A percentile compares a stretch with the other conserved stretches of the same genome.
These are phyloP conservation scores for Citeromyces siamensis DNA, from an alignment of 1,139 yeast genomes.

Conservation along the genomic window DNA sequence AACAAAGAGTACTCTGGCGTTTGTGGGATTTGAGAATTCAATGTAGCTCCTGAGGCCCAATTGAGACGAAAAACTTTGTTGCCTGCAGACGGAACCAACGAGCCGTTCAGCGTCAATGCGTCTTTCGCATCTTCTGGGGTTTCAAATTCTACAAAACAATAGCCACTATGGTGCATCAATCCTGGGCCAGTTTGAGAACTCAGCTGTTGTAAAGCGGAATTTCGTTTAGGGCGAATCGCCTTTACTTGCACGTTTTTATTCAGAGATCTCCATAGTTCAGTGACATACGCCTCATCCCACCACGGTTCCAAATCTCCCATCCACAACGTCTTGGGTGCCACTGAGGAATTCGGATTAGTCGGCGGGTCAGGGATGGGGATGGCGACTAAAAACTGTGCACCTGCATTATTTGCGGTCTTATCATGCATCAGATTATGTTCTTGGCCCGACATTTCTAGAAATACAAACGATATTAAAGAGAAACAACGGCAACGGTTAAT, in stretches of 20 bases:
- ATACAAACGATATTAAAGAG: too few relatives aligned
- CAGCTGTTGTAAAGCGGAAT: conserved; percentile 16
- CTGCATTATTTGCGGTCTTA: neutral
- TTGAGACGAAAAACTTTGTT: conserved; percentile 56
- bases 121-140: conserved; percentile 52
- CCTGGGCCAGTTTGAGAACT: conserved; percentile 18
- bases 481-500: neutral
- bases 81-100: conserved; percentile 48
- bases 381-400: conserved; percentile 3
- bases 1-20: conserved; percentile 60
- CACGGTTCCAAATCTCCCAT: conserved; percentile 91
- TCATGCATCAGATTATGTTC: neutral
- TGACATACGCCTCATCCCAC: conserved; percentile 66
- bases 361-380: conserved; percentile 32
- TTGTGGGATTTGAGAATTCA: conserved; percentile 19
- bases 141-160: conserved; percentile 79
- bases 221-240: conserved; percentile 39
- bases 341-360: conserved; percentile 24
- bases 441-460: conserved; percentile 1
- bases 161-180: conserved; percentile 47
- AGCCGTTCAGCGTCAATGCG: conserved; percentile 63
- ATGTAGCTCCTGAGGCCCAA: conserved; percentile 75
- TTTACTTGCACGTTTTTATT: conserved; percentile 40
- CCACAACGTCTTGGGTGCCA: conserved; percentile 43
- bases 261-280: conserved; percentile 50